Base-by-base conservation (phyloP, 306 rosid genomes). In the Lathyrus sativus region DNA sequence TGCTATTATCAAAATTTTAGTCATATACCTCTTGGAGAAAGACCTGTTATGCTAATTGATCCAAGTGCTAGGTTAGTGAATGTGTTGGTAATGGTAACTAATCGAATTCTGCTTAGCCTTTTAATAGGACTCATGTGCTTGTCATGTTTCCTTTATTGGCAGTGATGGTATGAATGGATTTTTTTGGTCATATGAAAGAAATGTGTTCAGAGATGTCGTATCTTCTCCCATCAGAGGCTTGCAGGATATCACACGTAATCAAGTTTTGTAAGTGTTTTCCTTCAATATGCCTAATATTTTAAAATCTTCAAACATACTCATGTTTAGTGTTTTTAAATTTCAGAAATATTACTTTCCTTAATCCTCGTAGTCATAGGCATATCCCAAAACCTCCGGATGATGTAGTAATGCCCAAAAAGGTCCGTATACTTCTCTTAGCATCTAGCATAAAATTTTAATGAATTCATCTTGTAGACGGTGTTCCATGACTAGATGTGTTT, bases 111-210 rank as follows among this genome's bases (percentile, higher is more conserved):
- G 26, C 35, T 38, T 28, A 45, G 62, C 55, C 13, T 65, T 64
- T 58, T 35, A 74, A 14, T 38, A 46, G 43, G 38, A 29, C 42
- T 63, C 72, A 43, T 59, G 56, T 73, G 7, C 57, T 61, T 70
- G 11, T 56, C 43, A 12, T 65, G 70, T 42, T 57, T 6, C 29
- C 37, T 65, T 55, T 41, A 22, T 79, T 71, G 71, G 65, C 89
- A 93, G 98, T 31, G 90, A 83, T 65, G 96, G 98, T 64, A 93
- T 93, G 96, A 90, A 90, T 80, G 98, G 98, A 73, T 86, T 7
- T 78, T 72, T 90, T 65, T 88, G 89, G 91, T 67, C 82, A 37
- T 71, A 76, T 29, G 96, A 93, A 75, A 90, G 96, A 76, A 93
- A 87, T 84, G 86, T 67, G 33, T 7, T 84, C 55, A 83, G 77